Evolutionary conservation across 1,284 basidiomycete species (phyloP), one percentile per base, ranked within the genome.

Genomic region (Microbotryum violaceum): DNA sequence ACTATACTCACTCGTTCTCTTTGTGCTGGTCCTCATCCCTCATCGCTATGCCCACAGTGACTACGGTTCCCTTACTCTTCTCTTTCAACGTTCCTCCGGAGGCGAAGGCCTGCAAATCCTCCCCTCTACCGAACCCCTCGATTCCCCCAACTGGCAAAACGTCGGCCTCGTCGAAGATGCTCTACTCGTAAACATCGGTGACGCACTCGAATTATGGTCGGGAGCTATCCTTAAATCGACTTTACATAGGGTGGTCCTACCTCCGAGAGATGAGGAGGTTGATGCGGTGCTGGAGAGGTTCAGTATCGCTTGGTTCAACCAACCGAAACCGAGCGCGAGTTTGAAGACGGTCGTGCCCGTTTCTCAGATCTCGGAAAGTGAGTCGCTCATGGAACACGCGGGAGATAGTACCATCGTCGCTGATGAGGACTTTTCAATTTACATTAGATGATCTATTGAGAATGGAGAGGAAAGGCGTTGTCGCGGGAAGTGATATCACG

Each of bases 301-400:
- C 56, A 59, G 56, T 4, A 66, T 68, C 37, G 67, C 67, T 1
- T 68, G 58, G 53, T 68, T 68, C 60, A 64, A 66, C 50, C 67
- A 68, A 46, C 67, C 67, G 1, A 47, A 44, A 6, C 54, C 60
- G 1, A 4, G 45, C 3, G 64, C 66, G 10, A 60, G 55, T 12
- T 55, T 66, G 47, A 60, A 57, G 49, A 66, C 60, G 0, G 60
- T 63, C 42, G 66, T 68, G 3, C 54, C 56, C 33, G 61, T 62
- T 16, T 58, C 61, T 7, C 52, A 60, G 6, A 66, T 68, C 49
- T 61, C 64, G 6, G 56, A 55, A 31, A 37, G 64, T 65, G 29
- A 21, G 58, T 57, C 6, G 14, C 14, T 23, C 6, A 16, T 51
- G 37, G 37, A 31, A 42, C 16, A 18, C 14, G 16, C 4, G 10